Conservation (phyloP, 805 yeast species). For the Hanseniaspora occidentalis region DNA sequence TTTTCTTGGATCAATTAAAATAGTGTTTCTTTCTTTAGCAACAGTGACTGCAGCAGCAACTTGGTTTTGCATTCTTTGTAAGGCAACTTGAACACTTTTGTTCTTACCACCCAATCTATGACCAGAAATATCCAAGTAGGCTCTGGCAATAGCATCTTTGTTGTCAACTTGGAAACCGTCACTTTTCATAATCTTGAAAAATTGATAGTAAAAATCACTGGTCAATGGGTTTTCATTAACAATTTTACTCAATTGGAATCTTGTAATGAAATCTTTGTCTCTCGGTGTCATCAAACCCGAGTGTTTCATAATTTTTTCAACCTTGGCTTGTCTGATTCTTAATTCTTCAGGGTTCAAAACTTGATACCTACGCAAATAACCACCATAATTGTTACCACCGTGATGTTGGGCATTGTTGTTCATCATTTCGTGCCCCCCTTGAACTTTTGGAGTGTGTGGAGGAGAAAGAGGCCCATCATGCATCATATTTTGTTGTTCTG, state of each 20-base stretch:
- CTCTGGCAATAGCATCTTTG: slow-evolving; percentile 77
- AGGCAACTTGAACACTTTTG: slow-evolving; percentile 76
- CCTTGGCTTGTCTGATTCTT: slow-evolving; percentile 62
- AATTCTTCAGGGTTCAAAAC: slow-evolving; percentile 61
- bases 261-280: slow-evolving; percentile 89
- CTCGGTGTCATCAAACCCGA: slow-evolving; percentile 95
- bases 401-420: slow-evolving; percentile 3
- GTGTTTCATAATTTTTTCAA: slow-evolving; percentile 60
- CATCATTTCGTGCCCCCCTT: neutral
- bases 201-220: slow-evolving; percentile 94
- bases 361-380: slow-evolving; percentile 17
- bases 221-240: slow-evolving; percentile 95
- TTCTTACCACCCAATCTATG: slow-evolving; percentile 79
- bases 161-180: slow-evolving; percentile 31
- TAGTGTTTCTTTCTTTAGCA: slow-evolving; percentile 81
- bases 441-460: slow-evolving; percentile 1
- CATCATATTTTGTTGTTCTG: neutral
- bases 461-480: neutral
- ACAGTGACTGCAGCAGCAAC: slow-evolving; percentile 92
- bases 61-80: slow-evolving; percentile 96
- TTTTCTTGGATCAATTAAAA: slow-evolving; percentile 75
- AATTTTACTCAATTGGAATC: slow-evolving; percentile 88
- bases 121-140: slow-evolving; percentile 83
- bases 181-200: slow-evolving; percentile 61
- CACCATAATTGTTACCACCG: slow-evolving; percentile 11